Conservation (phyloP, 768 basidiomycete genomes). For the Fomitopsis pulvina region DNA sequence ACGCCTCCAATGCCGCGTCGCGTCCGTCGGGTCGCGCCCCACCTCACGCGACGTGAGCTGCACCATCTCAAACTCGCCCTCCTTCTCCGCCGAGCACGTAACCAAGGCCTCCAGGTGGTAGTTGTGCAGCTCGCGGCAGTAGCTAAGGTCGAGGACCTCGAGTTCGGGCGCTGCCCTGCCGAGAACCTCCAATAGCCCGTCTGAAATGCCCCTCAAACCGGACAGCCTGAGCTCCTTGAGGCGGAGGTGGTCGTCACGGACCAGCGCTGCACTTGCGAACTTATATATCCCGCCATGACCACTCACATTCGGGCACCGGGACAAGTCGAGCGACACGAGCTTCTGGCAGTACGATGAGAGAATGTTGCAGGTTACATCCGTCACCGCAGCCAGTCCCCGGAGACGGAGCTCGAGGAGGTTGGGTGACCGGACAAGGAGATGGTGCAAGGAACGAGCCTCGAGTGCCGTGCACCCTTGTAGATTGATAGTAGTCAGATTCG, state of each 20-base stretch:
- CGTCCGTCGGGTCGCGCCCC: constrained; percentile 51
- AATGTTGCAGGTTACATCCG: constrained; percentile 67
- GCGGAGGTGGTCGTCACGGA: constrained; percentile 40
- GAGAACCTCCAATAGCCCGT: constrained; percentile 55
- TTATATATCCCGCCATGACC: constrained; percentile 49
- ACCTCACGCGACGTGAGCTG: constrained; percentile 55
- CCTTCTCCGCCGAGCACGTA: constrained; percentile 37
- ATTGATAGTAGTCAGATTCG: constrained; percentile 65
- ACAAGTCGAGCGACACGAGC: constrained; percentile 59
- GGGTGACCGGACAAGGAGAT: constrained; percentile 62
- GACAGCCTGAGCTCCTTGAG: constrained; percentile 62
- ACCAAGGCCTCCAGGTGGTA: constrained; percentile 71
- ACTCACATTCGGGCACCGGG: constrained; percentile 63
- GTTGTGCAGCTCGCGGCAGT: constrained; percentile 64
- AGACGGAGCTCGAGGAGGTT: constrained; percentile 51
- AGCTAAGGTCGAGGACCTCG: constrained; percentile 78
- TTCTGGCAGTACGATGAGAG: constrained; percentile 52
- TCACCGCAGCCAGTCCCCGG: constrained; percentile 63
- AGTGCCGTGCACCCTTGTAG: constrained; percentile 67
- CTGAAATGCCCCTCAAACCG: constrained; percentile 56
- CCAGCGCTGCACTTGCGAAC: constrained; percentile 37
- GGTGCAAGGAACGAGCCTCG: constrained; percentile 60
- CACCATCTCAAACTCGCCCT: constrained; percentile 35
- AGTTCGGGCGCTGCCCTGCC: constrained; percentile 65
- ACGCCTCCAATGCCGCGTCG: constrained; percentile 44